Conservation (phyloP, 805 yeast species). For the Komagataella mondaviorum region DNA sequence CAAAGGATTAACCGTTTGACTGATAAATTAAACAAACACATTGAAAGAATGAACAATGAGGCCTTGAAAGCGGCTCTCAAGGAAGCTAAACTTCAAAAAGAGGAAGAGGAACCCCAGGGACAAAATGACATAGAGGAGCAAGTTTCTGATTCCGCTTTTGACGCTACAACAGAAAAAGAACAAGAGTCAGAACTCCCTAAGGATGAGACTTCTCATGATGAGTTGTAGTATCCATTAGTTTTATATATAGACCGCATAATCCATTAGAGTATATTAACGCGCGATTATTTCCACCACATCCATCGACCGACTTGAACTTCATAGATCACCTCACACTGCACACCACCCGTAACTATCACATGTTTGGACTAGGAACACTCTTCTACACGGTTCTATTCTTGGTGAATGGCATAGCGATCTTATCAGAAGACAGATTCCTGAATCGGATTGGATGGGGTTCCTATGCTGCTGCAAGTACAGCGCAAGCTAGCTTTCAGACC, state of each 20-base stretch:
- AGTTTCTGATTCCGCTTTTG: slow-evolving; percentile 1
- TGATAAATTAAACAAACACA: slow-evolving; percentile 8
- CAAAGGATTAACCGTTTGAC: slow-evolving; percentile 13
- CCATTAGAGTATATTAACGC: background rate
- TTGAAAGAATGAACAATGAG: background rate
- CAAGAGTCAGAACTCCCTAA: slow-evolving; percentile 1
- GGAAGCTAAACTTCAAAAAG: background rate
- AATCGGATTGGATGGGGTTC: slow-evolving; percentile 26
- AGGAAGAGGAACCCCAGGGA: background rate
- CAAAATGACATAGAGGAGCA: slow-evolving; percentile 8
- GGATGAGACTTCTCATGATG: background rate
- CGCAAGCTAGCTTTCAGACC: slow-evolving; percentile 9
- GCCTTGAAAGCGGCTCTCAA: background rate
- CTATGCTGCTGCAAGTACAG: slow-evolving; percentile 3
- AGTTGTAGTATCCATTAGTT: background rate
- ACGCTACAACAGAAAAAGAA: slow-evolving; percentile 4
- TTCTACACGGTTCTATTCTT: slow-evolving; percentile 36
- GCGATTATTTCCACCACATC: background rate
- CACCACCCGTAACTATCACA: slow-evolving; percentile 5
- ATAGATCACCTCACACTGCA: background rate
- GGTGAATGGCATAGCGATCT: slow-evolving; percentile 43
- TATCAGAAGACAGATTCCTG: slow-evolving; percentile 47
- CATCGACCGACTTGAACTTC: background rate
- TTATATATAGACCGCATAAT: background rate
- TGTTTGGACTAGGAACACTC: slow-evolving; percentile 46